phyloP scores from a whole-genome alignment of 208 protist species.

The Leishmania tropica region DNA sequence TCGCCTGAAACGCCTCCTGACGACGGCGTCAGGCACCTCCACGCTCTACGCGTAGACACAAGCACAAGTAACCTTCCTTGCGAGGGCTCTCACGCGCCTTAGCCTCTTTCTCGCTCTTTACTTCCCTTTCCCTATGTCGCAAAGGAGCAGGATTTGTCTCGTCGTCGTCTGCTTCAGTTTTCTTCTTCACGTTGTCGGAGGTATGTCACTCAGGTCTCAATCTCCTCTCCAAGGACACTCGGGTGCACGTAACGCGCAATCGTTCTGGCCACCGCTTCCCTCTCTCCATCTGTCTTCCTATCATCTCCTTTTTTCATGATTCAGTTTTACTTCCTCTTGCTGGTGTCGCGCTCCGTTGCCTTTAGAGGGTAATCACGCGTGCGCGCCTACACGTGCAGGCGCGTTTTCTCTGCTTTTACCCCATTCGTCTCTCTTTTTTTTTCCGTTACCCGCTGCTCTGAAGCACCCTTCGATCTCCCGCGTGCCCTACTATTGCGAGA shows the following conservation, averaged over 20 bases:
- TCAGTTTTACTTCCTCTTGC: background rate
- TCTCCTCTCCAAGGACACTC: background rate
- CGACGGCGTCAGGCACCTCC: background rate
- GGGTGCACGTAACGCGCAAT: background rate
- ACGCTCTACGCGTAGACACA: background rate
- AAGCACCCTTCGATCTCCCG: background rate
- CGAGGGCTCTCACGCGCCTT: background rate
- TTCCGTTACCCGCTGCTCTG: background rate
- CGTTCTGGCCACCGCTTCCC: too few relatives aligned
- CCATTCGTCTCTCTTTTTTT: background rate
- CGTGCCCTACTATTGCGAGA: background rate
- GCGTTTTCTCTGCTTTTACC: too few relatives aligned
- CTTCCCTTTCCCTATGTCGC: background rate
- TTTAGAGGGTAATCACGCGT: background rate
- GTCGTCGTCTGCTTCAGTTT: background rate
- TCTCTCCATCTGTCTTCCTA: too few relatives aligned
- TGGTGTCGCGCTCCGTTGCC: background rate
- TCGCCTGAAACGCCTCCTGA: background rate
- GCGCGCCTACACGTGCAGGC: background rate
- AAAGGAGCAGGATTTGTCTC: background rate
- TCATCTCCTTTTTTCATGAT: too few relatives aligned
- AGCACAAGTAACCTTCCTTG: background rate
- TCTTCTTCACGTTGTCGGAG: background rate
- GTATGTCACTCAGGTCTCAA: background rate
- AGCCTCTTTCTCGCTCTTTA: background rate